Evolutionary conservation across 192 early-diverging fungal genomes (phyloP).

Genomic region (Podila verticillata): DNA sequence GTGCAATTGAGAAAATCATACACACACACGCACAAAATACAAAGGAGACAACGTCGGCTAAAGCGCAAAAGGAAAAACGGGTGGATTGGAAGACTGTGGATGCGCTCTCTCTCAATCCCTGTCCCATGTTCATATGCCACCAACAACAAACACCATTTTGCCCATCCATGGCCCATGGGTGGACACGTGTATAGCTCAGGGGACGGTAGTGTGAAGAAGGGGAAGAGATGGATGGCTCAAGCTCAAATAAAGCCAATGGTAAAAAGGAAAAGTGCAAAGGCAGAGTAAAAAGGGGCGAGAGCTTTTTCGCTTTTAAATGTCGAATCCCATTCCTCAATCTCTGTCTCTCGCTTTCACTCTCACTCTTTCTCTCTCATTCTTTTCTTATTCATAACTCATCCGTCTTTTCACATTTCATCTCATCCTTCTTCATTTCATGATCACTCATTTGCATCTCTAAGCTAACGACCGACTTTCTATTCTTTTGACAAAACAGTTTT

Average conservation of each 20-base stretch:
- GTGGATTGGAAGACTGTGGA: too few species aligned
- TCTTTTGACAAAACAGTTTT: too few species aligned
- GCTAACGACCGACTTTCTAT: neutral
- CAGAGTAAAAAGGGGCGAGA: neutral
- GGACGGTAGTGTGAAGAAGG: too few species aligned
- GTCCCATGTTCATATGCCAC: too few species aligned
- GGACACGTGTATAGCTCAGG: too few species aligned
- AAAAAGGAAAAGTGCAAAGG: neutral
- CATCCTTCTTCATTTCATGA: neutral
- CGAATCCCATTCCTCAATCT: conserved; percentile 1
- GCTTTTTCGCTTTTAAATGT: neutral
- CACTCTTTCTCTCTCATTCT: conserved; percentile 2
- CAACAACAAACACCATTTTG: too few species aligned
- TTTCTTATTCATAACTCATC: neutral
- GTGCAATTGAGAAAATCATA: neutral
- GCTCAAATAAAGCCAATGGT: too few species aligned
- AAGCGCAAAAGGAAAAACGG: neutral
- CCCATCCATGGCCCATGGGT: too few species aligned
- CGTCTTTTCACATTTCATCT: neutral
- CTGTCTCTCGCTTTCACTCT: neutral
- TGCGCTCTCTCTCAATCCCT: too few species aligned
- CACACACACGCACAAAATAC: neutral
- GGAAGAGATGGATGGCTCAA: too few species aligned
- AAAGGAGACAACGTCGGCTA: neutral
- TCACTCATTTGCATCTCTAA: neutral